Evolutionary conservation across 2,329 filamentous ascomycete species (phyloP), one percentile per base, ranked within the genome.

Genomic region (Ascochyta clinopodiicola): DNA sequence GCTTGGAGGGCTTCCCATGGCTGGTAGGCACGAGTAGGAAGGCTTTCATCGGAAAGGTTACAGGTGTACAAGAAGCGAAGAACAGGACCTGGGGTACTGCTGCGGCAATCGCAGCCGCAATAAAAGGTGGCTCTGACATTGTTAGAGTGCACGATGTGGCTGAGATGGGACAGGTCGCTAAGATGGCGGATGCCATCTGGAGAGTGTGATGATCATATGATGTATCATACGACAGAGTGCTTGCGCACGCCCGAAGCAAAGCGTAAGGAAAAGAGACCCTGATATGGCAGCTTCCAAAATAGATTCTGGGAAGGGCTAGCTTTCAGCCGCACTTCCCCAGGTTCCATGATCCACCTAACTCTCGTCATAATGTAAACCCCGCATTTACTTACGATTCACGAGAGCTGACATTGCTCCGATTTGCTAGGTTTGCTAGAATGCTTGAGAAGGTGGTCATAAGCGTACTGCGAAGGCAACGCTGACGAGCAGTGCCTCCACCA

Each of bases 131-230:
- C 2, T 93, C 93, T 22, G 93, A 98, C 79, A 87, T 99, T 55
- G 88, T 98, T 40, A 83, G 95, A 46, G 92, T 99, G 37, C 95
- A 99, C 77, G 94, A 98, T 79, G 90, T 93, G 13, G 77, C 81
- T 51, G 90, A 95, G 79, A 98, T 98, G 94, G 81, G 78, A 36
- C 84, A 92, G 76, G 92, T 96, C 29, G 87, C 86, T 1, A 89
- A 84, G 72, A 94, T 98, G 88, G 86, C 91, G 8, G 94, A 98
- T 82, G 93, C 92, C n/a, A 92, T 97, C 50, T 96, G 91, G 85
- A 82, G 91, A 44, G 51, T 59, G 27, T 60, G 24, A 39, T 21
- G 17, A 3, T 9, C 25, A 4, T 13, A 10, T 15, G 12, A 44
- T 21, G 1, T n/a, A 12, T 34, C 22, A 21, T 19, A 6, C n/a